Conservation (phyloP, 2,329 filamentous ascomycete genomes). For the Berkeleyomyces rouxiae region DNA sequence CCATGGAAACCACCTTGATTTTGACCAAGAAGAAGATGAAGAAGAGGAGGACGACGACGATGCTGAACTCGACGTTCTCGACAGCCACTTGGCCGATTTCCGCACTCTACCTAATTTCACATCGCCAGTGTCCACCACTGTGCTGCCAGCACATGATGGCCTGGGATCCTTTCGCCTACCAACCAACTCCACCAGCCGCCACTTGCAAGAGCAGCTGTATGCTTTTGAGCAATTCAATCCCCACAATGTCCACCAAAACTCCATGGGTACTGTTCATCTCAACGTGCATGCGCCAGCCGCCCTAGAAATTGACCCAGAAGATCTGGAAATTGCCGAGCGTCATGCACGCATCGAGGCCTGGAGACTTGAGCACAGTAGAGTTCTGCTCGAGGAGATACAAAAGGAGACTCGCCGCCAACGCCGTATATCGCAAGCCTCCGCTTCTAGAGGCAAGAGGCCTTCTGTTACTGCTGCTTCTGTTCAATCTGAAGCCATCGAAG, state of each 20-base stretch:
- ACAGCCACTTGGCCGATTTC: slow-evolving; percentile 82
- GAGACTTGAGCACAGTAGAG: slow-evolving; percentile 77
- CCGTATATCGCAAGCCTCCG: slow-evolving; percentile 41
- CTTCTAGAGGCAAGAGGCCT: slow-evolving; percentile 15
- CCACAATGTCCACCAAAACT: slow-evolving; percentile 32
- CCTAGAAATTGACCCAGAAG: slow-evolving; percentile 35
- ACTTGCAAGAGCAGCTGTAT: slow-evolving; percentile 71
- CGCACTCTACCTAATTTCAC: slow-evolving; percentile 36
- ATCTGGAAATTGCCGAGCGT: slow-evolving; percentile 51
- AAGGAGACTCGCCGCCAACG: slow-evolving; percentile 55
- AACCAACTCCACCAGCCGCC: slow-evolving; percentile 32
- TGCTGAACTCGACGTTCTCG: slow-evolving; percentile 76
- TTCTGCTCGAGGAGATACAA: slow-evolving; percentile 76
- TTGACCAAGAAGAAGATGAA: slow-evolving; percentile 17
- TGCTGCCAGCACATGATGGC: slow-evolving; percentile 86
- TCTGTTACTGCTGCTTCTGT: background rate
- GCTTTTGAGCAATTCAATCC: slow-evolving; percentile 79
- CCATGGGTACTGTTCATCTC: slow-evolving; percentile 36
- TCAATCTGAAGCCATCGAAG: slow-evolving; percentile 8
- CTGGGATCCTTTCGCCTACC: slow-evolving; percentile 66
- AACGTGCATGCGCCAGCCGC: slow-evolving; percentile 20
- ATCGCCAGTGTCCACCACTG: slow-evolving; percentile 36
- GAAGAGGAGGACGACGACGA: slow-evolving; percentile 41
- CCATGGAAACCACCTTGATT: background rate
- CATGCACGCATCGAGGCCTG: slow-evolving; percentile 77